Evolutionary conservation across 2,329 filamentous ascomycete species (phyloP), one percentile per base, ranked within the genome.

Genomic region (Pseudogymnoascus sp.): DNA sequence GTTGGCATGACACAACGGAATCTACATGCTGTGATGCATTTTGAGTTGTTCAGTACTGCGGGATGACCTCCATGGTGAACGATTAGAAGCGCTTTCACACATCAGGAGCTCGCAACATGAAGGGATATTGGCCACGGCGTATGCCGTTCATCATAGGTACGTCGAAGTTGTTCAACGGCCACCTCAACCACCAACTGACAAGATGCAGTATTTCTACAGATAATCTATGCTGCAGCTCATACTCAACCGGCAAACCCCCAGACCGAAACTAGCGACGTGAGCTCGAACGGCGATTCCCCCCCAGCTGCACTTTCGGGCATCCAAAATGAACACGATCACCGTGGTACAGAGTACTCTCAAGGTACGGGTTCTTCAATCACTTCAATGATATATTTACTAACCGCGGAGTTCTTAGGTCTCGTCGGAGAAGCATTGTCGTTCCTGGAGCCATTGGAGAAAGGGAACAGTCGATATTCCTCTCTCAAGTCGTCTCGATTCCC

Each of bases 401-500:
- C 28, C 47, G 33, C 47, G 3, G 25, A 3, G 28, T 18, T 33
- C 28, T 20, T 66, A 28, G 70, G 72, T 60, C 63, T 73, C 39
- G 70, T 75, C 11, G 65, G 71, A 3, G 71, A 73, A 65, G 72
- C 73, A n/a, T 67, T 75, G 9, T 59, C 64, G 22, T 68, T 71
- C 60, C 69, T 75, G 35, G 70, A 66, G 25, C 64, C 63, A 61
- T 68, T 71, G 57, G 68, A 72, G 65, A 65, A 64, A 65, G 61
- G 63, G 59, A 66, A 68, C 62, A 67, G 67, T 20, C 66, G 43
- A 58, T 65, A 53, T 62, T 30, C 68, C 68, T 68, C 71, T 38
- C 67, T 71, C 62, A 83, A 81, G 69, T 81, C 83, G 6, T 80
- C 80, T 8, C 84, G 85, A 30, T 69, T 88, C 35, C 63, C 86